phyloP scores from a whole-genome alignment of 1,139 yeast genomes.

The Nakaseomyces glabratus region DNA sequence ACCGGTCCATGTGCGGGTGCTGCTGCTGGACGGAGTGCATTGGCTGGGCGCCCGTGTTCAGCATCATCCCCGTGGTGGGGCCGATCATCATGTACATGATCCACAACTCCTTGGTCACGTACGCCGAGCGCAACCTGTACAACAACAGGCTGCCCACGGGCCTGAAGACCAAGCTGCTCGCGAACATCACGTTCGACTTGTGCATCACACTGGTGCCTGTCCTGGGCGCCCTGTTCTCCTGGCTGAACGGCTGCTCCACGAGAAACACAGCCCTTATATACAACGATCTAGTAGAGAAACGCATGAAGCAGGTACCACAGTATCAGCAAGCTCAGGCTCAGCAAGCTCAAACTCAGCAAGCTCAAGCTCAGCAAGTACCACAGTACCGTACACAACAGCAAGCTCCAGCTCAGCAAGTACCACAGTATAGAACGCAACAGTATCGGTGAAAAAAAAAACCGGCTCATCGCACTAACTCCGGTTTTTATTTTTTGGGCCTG shows the following conservation, averaged over 20 bases:
- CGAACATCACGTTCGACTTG: constrained; percentile 64
- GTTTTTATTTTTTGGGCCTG: too few relatives aligned
- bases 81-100: constrained; percentile 72
- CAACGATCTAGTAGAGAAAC: constrained; percentile 23
- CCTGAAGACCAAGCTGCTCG: constrained; percentile 58
- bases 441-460: too few relatives aligned
- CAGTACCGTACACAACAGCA: too few relatives aligned
- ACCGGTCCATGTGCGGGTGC: constrained; percentile 66
- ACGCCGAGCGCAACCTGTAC: constrained; percentile 39
- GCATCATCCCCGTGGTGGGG: constrained; percentile 69
- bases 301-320: not conserved
- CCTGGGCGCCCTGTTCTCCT: constrained; percentile 64
- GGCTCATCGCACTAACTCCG: too few relatives aligned
- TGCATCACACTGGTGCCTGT: constrained; percentile 69
- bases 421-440: too few relatives aligned
- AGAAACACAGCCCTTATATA: constrained; percentile 75
- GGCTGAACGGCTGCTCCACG: constrained; percentile 83
- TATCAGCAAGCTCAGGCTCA: too few relatives aligned
- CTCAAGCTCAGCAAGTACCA: too few relatives aligned
- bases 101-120: constrained; percentile 54
- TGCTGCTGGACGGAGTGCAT: constrained; percentile 67
- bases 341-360: too few relatives aligned
- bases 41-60: constrained; percentile 64
- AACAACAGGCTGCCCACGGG: constrained; percentile 50
- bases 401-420: too few relatives aligned